Evolutionary conservation across 805 yeast species (phyloP).

Genomic region (Pichia membranifaciens): DNA sequence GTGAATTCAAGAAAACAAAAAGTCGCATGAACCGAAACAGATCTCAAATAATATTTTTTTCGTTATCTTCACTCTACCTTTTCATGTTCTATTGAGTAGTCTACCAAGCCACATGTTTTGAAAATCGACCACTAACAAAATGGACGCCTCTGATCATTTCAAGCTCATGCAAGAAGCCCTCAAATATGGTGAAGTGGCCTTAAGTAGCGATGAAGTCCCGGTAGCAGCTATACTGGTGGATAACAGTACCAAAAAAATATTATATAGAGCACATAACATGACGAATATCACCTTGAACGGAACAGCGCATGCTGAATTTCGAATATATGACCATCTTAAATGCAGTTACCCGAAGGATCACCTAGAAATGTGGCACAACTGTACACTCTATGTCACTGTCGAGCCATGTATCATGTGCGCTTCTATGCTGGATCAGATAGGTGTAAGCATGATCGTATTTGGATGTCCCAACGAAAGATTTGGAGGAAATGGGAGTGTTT

Average conservation of each 20-base stretch:
- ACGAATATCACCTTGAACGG: slow-evolving; percentile 84
- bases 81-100: no score
- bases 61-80: neutral
- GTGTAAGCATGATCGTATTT: slow-evolving; percentile 66
- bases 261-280: slow-evolving; percentile 77
- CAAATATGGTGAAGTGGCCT: slow-evolving; percentile 56
- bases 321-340: slow-evolving; percentile 59
- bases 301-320: slow-evolving; percentile 87
- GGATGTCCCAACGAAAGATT: slow-evolving; percentile 95
- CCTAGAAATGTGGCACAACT: slow-evolving; percentile 40
- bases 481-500: slow-evolving; percentile 93
- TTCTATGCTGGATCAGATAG: slow-evolving; percentile 76
- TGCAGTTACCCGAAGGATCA: slow-evolving; percentile 25
- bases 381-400: slow-evolving; percentile 84
- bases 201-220: slow-evolving; percentile 70
- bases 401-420: slow-evolving; percentile 99
- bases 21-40: no score
- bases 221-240: slow-evolving; percentile 72
- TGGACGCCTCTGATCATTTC: slow-evolving; percentile 20
- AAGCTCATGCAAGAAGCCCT: slow-evolving; percentile 48
- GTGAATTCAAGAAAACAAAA: no score
- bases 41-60: neutral
- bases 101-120: no score
- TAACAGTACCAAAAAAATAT: slow-evolving; percentile 35
- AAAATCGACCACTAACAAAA: neutral